phyloP scores from a whole-genome alignment of 106 monocot genomes.

The Dioscorea zingiberensis region DNA sequence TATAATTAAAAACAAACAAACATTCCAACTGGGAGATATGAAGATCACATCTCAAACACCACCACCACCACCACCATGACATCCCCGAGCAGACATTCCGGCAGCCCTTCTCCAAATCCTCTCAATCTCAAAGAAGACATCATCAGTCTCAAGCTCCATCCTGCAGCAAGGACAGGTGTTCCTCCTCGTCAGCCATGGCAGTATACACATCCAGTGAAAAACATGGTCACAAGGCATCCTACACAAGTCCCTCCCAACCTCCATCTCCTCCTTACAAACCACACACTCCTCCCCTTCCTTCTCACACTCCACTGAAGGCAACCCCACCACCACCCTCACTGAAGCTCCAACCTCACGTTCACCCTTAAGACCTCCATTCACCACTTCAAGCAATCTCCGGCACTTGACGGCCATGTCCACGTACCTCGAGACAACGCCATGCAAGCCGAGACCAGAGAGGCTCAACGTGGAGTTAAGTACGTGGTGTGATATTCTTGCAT shows the following conservation, averaged over 20 bases:
- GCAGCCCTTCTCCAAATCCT: slow-evolving; percentile 54
- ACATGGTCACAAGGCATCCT: slow-evolving; percentile 68
- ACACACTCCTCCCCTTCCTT: slow-evolving; percentile 40
- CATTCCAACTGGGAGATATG: too few species aligned
- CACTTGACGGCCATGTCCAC: slow-evolving; percentile 34
- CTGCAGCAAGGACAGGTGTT: slow-evolving; percentile 92
- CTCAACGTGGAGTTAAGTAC: slow-evolving; percentile 13
- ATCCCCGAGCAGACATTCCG: slow-evolving; percentile 8
- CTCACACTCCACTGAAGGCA: slow-evolving; percentile 37
- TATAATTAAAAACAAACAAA: too few species aligned
- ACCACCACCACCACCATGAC: neutral
- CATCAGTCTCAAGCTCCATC: slow-evolving; percentile 70
- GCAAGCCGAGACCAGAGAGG: slow-evolving; percentile 20
- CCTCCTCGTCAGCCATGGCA: slow-evolving; percentile 59
- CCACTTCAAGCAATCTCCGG: slow-evolving; percentile 23
- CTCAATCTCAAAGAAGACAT: slow-evolving; percentile 64
- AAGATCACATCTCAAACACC: too few species aligned
- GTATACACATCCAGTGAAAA: slow-evolving; percentile 82
- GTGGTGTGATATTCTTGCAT: slow-evolving; percentile 16
- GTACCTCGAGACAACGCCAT: slow-evolving; percentile 12
- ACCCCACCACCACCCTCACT: slow-evolving; percentile 38
- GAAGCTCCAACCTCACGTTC: slow-evolving; percentile 23
- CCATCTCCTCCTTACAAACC: slow-evolving; percentile 74
- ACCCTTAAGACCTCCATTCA: slow-evolving; percentile 12
- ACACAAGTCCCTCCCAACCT: slow-evolving; percentile 46